These are phyloP conservation scores for Eleusine indica DNA, from an alignment of 176 grass and related monocot species.

Conservation along the genomic window DNA sequence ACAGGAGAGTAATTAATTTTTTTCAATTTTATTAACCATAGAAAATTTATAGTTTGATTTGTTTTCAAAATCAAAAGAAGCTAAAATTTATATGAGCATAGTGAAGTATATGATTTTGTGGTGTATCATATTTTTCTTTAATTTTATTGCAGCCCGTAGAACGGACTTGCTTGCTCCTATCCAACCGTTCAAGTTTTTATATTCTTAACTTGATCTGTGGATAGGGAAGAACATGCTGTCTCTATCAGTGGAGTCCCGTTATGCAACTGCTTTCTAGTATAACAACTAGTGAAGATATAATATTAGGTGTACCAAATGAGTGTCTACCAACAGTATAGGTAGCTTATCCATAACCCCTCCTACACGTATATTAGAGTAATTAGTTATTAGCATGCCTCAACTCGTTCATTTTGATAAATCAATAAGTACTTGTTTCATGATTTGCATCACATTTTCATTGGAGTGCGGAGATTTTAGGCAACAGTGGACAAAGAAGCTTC, in stretches of 20 bases:
- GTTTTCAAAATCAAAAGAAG: neutral
- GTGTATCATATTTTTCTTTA: neutral
- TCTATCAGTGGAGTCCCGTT: constrained; percentile 48
- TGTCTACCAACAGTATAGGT: neutral
- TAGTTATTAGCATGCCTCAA: neutral
- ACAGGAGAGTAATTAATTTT: neutral
- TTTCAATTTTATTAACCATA: neutral
- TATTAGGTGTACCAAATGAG: constrained; percentile 53
- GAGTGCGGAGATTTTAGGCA: neutral
- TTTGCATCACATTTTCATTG: neutral
- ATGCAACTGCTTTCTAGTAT: constrained; percentile 59
- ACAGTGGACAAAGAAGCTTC: constrained; percentile 29
- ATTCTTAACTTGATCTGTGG: constrained; percentile 22
- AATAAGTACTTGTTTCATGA: neutral
- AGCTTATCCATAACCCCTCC: neutral
- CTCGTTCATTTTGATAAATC: constrained; percentile 4
- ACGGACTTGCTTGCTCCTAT: constrained; percentile 13
- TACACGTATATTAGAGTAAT: constrained; percentile 2
- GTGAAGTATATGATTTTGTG: constrained; percentile 1
- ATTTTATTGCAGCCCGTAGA: neutral
- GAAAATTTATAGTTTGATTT: neutral
- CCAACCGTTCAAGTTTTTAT: constrained; percentile 25
- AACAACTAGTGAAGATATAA: constrained; percentile 40
- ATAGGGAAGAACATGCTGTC: constrained; percentile 25
- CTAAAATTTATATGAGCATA: neutral